Base-by-base conservation (phyloP, 768 basidiomycete species). In the Sistotremastrum niveocremeum region DNA sequence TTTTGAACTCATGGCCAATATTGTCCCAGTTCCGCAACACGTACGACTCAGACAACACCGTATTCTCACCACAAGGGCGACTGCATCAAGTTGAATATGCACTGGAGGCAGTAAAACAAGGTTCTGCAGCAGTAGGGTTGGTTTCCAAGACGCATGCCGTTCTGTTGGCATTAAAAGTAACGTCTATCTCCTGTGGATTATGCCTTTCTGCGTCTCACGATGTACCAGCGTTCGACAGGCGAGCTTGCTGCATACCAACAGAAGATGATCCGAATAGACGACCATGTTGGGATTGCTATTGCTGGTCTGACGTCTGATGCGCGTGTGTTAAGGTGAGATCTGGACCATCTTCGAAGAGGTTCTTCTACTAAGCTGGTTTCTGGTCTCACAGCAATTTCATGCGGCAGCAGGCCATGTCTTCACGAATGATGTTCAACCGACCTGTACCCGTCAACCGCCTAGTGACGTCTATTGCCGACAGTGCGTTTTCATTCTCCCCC, bases 191-290 rank as follows among this genome's bases (percentile, higher is more conserved):
- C 43, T 33, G 29, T 33, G 39, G 11, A 39, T 39, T 30, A 9
- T 41, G 42, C 38, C 33, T 6, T 44, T 11, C 7, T 37, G 2
- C n/a, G 20, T 35, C 6, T 20, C 34, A 45, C 31, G 34, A 10
- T 11, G 52, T 51, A 8, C 46, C 12, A 99, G 95, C 78, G 94
- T 63, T 98, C 95, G 31, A 93, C 90, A 9, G 95, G 95, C 49
- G 94, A 98, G 63, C 75, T 99, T 44, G 93, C 95, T 10, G 89
- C 88, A n/a, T 98, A 98, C 72, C 95, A 99, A 62, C 93, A 98
- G 70, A 98, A 99, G 75, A 86, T 98, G 83, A 95, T 94, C 65
- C 76, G 91, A 58, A 94, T 99, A 79, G 95, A 99, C 60, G 91
- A 98, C 64, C 95, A 99, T 67, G 81, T 95, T 55, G 95, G 95